A percentile compares a stretch with the other conserved stretches of the same genome.
phyloP scores from a whole-genome alignment of 345 rosid species.

The sweet orange (Citrus sinensis) region DNA sequence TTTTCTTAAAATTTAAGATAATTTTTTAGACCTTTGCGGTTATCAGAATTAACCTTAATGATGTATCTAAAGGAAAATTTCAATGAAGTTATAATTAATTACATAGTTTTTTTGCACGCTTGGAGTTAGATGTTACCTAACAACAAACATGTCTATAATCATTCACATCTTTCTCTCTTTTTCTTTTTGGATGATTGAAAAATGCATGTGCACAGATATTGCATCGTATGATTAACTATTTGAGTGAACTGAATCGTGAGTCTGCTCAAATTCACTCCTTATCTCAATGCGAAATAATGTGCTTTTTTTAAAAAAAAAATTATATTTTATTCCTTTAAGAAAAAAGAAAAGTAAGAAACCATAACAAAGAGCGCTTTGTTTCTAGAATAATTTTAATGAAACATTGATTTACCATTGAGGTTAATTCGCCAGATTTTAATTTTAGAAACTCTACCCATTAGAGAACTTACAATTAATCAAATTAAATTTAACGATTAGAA shows the following conservation, averaged over 20 bases:
- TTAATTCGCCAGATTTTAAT: too few species aligned
- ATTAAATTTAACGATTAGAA: too few species aligned
- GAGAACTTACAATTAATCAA: too few species aligned
- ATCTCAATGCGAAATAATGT: neutral
- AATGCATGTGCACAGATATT: conserved; percentile 1
- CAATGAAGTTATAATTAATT: conserved; percentile 16
- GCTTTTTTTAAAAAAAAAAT: too few species aligned
- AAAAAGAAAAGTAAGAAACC: neutral
- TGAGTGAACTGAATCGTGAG: neutral
- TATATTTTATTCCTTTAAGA: neutral
- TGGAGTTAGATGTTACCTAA: conserved; percentile 22
- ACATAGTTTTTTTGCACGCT: conserved; percentile 11
- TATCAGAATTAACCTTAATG: neutral
- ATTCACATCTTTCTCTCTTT: conserved; percentile 11
- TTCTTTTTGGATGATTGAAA: conserved; percentile 1
- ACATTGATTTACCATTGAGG: neutral
- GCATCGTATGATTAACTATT: neutral
- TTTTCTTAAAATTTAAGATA: neutral
- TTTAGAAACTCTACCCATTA: too few species aligned
- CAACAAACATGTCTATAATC: conserved; percentile 16
- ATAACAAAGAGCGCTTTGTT: neutral
- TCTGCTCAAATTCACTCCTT: neutral
- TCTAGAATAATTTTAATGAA: neutral
- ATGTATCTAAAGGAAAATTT: neutral
- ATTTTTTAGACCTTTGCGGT: neutral